Percentiles rank a stretch among this genome's conserved stretches.
These are phyloP conservation scores for Alternaria hordeiaustralica DNA, from an alignment of 2,329 filamentous ascomycete genomes.

Conservation along the genomic window DNA sequence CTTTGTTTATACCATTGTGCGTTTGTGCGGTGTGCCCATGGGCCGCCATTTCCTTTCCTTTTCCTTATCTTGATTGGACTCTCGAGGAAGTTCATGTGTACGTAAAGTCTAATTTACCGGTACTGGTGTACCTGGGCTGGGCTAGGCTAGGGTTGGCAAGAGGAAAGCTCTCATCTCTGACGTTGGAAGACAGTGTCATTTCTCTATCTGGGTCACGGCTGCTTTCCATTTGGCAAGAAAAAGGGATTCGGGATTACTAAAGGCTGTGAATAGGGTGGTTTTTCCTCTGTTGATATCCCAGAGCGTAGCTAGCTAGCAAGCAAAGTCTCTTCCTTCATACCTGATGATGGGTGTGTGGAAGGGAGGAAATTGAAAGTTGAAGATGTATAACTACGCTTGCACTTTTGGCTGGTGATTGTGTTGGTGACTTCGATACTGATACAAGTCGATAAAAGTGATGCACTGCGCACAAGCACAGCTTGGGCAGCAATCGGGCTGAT, in stretches of 20 bases:
- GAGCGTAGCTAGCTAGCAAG: neutral
- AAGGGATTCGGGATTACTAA: neutral
- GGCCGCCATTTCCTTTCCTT: neutral
- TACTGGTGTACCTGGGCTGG: neutral
- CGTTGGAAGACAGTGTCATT: neutral
- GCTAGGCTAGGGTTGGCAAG: neutral
- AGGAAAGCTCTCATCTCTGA: neutral
- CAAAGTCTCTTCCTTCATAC: neutral
- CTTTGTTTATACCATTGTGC: slow-evolving; percentile 14
- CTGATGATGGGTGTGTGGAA: neutral
- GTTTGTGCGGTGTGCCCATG: neutral
- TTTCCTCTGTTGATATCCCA: neutral
- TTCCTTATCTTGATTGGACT: neutral
- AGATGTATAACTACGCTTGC: neutral
- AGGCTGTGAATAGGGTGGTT: neutral
- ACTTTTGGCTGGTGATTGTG: neutral
- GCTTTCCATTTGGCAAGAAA: neutral
- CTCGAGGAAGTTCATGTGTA: neutral
- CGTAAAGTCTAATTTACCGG: neutral
- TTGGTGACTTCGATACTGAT: neutral
- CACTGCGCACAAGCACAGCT: neutral
- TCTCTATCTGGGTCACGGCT: neutral
- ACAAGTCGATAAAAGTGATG: neutral
- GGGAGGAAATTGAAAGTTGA: neutral
- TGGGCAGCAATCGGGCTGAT: neutral